Conservation (phyloP, 1,139 yeast species). For the Neolecta irregularis region DNA sequence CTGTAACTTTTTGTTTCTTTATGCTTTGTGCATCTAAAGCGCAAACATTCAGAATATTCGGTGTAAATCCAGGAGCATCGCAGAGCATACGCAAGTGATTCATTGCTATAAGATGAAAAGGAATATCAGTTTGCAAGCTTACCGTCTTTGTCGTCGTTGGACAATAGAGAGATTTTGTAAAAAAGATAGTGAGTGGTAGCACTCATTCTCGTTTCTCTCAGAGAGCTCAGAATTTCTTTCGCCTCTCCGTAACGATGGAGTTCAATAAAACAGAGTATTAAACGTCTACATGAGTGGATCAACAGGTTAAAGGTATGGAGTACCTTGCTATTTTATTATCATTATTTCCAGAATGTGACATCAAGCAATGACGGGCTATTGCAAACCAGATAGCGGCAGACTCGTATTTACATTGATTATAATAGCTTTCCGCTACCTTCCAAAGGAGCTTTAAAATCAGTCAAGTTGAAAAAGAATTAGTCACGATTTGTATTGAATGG, state of each 20-base stretch:
- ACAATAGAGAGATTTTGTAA: slow-evolving; percentile 9
- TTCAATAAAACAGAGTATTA: slow-evolving; percentile 12
- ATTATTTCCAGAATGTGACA: slow-evolving; percentile 11
- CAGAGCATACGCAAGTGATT: slow-evolving; percentile 6
- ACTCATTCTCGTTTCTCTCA: slow-evolving; percentile 5
- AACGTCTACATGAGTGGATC: slow-evolving; percentile 4
- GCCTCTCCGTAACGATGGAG: slow-evolving; percentile 9
- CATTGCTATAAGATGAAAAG: slow-evolving; percentile 4
- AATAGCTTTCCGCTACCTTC: slow-evolving; percentile 12
- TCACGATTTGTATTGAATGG: slow-evolving; percentile 14
- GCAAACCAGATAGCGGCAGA: slow-evolving; percentile 13
- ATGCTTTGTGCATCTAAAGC: slow-evolving; percentile 14
- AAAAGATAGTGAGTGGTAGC: slow-evolving; percentile 13
- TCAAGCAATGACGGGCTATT: slow-evolving; percentile 9
- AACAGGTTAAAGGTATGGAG: too few relatives aligned
- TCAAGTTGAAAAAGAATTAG: neutral
- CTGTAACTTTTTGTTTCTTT: slow-evolving; percentile 11
- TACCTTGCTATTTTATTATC: slow-evolving; percentile 10
- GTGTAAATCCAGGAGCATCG: slow-evolving; percentile 5
- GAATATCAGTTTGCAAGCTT: too few relatives aligned
- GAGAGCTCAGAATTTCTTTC: slow-evolving; percentile 6
- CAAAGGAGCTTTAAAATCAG: slow-evolving; percentile 11
- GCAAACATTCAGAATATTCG: slow-evolving; percentile 12
- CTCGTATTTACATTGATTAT: slow-evolving; percentile 7
- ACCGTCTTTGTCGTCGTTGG: slow-evolving; percentile 6